These are phyloP conservation scores for Pseudozyma tsukubaensis DNA, from an alignment of 1,284 basidiomycete genomes.

Conservation along the genomic window DNA sequence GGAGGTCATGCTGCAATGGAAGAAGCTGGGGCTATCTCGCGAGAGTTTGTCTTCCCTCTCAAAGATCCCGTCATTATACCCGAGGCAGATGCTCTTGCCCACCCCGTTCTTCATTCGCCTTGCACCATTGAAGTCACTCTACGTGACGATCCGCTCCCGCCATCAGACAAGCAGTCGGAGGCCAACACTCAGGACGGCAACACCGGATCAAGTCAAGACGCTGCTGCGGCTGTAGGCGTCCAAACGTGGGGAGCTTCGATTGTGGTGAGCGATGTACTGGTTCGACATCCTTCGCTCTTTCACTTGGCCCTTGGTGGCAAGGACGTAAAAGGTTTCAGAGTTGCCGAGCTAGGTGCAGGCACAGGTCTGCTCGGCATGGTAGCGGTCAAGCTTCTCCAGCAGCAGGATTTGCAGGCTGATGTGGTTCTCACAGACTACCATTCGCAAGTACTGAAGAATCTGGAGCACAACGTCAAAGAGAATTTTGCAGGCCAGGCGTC, in stretches of 20 bases:
- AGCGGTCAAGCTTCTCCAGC: constrained; percentile 34
- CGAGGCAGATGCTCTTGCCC: constrained; percentile 1
- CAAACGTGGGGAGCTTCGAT: constrained; percentile 51
- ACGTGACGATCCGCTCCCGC: constrained; percentile 42
- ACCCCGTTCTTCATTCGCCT: not conserved
- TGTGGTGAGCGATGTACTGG: constrained; percentile 39
- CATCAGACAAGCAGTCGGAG: constrained; percentile 33
- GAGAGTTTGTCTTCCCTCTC: constrained; percentile 46
- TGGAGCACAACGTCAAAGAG: constrained; percentile 32
- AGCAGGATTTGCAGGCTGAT: constrained; percentile 8
- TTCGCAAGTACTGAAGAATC: constrained; percentile 35
- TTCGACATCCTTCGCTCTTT: constrained; percentile 33
- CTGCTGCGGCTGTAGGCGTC: constrained; percentile 50
- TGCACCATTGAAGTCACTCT: constrained; percentile 26
- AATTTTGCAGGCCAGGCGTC: constrained; percentile 13
- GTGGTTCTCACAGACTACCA: constrained; percentile 53
- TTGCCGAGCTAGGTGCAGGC: constrained; percentile 48
- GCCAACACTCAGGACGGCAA: not conserved
- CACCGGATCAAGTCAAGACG: constrained; percentile 27
- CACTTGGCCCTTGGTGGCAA: constrained; percentile 7
- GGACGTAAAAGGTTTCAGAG: constrained; percentile 2
- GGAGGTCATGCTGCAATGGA: constrained; percentile 42
- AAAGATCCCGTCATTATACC: constrained; percentile 19
- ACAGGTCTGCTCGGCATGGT: constrained; percentile 50
- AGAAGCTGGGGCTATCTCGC: constrained; percentile 39